A percentile compares a stretch with the other conserved stretches of the same genome.
These are phyloP conservation scores for Russula foetens DNA, from an alignment of 768 basidiomycete species.

Conservation along the genomic window DNA sequence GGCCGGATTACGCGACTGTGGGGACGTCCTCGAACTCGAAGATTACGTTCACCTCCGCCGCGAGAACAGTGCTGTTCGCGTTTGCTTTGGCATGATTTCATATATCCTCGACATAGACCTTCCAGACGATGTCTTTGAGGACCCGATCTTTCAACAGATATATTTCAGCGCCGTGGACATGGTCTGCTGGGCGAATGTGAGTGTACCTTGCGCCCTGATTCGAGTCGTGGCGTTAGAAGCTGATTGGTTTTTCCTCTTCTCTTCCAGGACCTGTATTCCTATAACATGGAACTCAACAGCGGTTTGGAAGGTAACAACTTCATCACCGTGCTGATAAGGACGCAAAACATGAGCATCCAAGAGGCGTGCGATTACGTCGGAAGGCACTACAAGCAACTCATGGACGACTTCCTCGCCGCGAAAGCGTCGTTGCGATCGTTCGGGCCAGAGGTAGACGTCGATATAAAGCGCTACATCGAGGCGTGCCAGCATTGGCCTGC, in stretches of 20 bases:
- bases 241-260: not conserved
- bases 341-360: conserved; percentile 45
- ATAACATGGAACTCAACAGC: conserved; percentile 63
- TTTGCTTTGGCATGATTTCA: conserved; percentile 56
- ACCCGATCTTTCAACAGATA: conserved; percentile 44
- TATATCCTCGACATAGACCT: conserved; percentile 55
- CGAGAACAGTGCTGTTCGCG: conserved; percentile 59
- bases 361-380: conserved; percentile 52
- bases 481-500: conserved; percentile 52
- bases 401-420: conserved; percentile 41
- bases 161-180: conserved; percentile 56
- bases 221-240: not conserved
- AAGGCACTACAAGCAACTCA: conserved; percentile 39
- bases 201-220: conserved; percentile 19
- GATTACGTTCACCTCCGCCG: conserved; percentile 52
- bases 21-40: conserved; percentile 45
- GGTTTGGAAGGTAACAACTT: conserved; percentile 61
- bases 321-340: conserved; percentile 58
- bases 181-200: conserved; percentile 64
- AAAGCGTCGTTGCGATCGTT: conserved; percentile 43
- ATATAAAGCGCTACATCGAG: conserved; percentile 45
- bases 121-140: conserved; percentile 50
- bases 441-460: conserved; percentile 39
- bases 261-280: conserved; percentile 58
- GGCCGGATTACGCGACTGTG: conserved; percentile 51